Base-by-base conservation (phyloP, 352 stramenopile species). In the Phytophthora fragariae region DNA sequence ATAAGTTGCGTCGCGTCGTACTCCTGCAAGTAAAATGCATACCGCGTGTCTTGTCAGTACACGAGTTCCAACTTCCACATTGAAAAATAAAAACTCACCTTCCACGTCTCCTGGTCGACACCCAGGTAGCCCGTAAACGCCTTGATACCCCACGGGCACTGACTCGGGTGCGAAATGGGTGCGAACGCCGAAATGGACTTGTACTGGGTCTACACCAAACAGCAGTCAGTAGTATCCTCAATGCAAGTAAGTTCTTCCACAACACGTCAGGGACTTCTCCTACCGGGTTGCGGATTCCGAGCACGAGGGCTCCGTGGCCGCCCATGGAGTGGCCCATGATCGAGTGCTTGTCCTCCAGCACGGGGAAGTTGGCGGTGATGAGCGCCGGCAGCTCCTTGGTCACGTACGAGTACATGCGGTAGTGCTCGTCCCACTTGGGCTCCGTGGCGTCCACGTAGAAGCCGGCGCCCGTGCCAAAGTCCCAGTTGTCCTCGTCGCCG, bases 391-490 rank as follows among this genome's bases (percentile, higher is more conserved):
- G 81, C 74, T 99, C 98, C 75, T 98, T 87, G 31, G 91, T 98
- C 37, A 99, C 88, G 85, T 99, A 99, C 31, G 89, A 88, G 79
- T 99, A 99, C 98, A 99, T 99, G 63, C 96, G 88, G 88, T 99
- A 99, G 81, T 99, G 85, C 29, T 84, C 75, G 50, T 85, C 72
- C 87, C 95, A 99, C 37, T 96, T 94, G 41, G 91, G 84, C 73
- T 98, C 81, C 15, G 97, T 99, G 7, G 98, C 97, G 86, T 99
- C 90, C 7, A 99, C 77, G 85, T 99, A 99, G 74, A 99, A 99
- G 55, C 98, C 97, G 24, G 98, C 98, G 39, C 92, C 97, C 15
- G 93, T 96, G 39, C 98, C 98, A 72, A 99, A 98, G 82, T 99
- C 98, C 81, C 96, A 99, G 50, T 69, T 79, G 63, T 99, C 97